These are phyloP conservation scores for Ilyonectria destructans DNA, from an alignment of 2,329 filamentous ascomycete genomes.

Conservation along the genomic window DNA sequence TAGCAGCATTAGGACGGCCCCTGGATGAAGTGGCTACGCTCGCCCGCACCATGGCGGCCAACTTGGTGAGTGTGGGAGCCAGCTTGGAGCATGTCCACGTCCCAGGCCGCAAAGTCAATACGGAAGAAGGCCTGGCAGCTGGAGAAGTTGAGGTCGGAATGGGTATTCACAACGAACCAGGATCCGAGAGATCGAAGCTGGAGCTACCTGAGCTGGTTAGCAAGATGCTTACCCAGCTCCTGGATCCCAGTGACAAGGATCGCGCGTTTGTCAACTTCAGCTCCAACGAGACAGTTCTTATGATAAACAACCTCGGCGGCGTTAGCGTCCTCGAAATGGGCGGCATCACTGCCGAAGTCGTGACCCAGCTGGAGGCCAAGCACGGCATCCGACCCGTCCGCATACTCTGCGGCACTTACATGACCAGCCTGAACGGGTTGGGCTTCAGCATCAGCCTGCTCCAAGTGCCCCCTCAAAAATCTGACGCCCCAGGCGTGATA, in stretches of 20 bases:
- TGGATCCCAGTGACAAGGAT: slow-evolving; percentile 77
- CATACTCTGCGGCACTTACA: slow-evolving; percentile 80
- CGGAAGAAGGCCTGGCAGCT: slow-evolving; percentile 69
- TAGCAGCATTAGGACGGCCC: slow-evolving; percentile 79
- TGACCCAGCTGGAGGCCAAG: slow-evolving; percentile 71
- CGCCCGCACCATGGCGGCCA: slow-evolving; percentile 80
- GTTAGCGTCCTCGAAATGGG: slow-evolving; percentile 82
- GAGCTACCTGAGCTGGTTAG: slow-evolving; percentile 70
- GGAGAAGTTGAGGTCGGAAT: slow-evolving; percentile 79
- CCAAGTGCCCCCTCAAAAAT: slow-evolving; percentile 74
- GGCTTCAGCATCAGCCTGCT: slow-evolving; percentile 83
- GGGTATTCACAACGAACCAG: slow-evolving; percentile 84
- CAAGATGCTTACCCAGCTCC: slow-evolving; percentile 79
- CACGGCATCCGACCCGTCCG: slow-evolving; percentile 76
- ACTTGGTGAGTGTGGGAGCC: slow-evolving; percentile 88
- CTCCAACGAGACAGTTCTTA: slow-evolving; percentile 76
- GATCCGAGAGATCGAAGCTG: slow-evolving; percentile 68
- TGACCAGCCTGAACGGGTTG: slow-evolving; percentile 84
- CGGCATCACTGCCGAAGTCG: slow-evolving; percentile 80
- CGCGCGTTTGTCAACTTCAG: slow-evolving; percentile 79
- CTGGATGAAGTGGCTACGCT: slow-evolving; percentile 82
- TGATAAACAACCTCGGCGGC: slow-evolving; percentile 84
- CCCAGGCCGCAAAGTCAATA: slow-evolving; percentile 79
- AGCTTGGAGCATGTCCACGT: slow-evolving; percentile 95
- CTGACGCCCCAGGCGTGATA: slow-evolving; percentile 74